A percentile compares a stretch with the other conserved stretches of the same genome.
phyloP scores from a whole-genome alignment of 1,284 basidiomycete species.

The Apiotrichum mycotoxinovorans region DNA sequence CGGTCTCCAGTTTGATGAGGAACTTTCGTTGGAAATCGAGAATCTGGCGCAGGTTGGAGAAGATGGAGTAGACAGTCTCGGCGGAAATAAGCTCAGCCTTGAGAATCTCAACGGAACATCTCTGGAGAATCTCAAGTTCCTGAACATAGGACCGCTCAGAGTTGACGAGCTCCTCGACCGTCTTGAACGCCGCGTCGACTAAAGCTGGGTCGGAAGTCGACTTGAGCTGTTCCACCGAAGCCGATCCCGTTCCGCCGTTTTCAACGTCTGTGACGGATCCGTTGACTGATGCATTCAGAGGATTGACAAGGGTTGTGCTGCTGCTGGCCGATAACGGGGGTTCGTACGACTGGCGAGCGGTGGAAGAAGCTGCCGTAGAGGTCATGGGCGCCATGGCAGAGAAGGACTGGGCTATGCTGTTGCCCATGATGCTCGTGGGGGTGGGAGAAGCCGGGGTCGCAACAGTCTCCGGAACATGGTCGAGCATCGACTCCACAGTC shows the following conservation, averaged over 20 bases:
- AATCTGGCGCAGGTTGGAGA: constrained; percentile 91
- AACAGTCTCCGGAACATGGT: constrained; percentile 69
- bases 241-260: not conserved
- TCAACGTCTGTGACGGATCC: constrained; percentile 5
- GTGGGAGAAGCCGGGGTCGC: constrained; percentile 53
- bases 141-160: constrained; percentile 93
- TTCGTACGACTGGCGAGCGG: constrained; percentile 44
- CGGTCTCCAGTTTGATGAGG: constrained; percentile 87
- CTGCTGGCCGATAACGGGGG: constrained; percentile 27
- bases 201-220: not conserved
- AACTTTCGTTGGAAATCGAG: constrained; percentile 94
- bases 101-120: constrained; percentile 75
- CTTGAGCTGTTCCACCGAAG: constrained; percentile 11
- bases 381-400: constrained; percentile 14
- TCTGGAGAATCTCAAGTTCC: constrained; percentile 93
- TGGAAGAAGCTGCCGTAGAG: constrained; percentile 10
- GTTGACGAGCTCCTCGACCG: constrained; percentile 47
- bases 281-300: not conserved
- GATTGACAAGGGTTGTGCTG: constrained; percentile 11
- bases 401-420: constrained; percentile 8
- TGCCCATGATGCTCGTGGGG: constrained; percentile 14
- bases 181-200: constrained; percentile 40
- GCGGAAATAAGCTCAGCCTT: constrained; percentile 81
- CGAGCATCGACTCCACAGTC: constrained; percentile 83
- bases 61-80: constrained; percentile 92